Base-by-base conservation (phyloP, 106 monocot genomes). In the Apostasia ramifera region DNA sequence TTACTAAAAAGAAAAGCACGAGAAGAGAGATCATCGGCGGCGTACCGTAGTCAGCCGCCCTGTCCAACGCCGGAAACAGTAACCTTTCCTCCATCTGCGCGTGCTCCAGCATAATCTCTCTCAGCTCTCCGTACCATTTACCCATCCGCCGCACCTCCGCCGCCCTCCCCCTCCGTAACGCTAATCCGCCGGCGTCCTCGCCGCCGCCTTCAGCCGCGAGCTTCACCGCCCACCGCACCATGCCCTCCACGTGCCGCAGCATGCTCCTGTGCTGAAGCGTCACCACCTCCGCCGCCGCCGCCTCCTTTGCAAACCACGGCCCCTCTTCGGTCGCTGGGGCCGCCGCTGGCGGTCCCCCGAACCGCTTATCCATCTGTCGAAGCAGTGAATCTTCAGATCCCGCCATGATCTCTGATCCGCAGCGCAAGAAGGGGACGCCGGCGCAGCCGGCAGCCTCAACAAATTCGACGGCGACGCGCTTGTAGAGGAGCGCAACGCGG, bases 81-180 rank as follows among this genome's bases (percentile, higher is more conserved):
- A 95, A 44, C 8, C 77, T 74, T 78, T 95, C 91, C 84, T 95
- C 95, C 91, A 91, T 91, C 82, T 77, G 82, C 1, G 95, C 91
- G 72, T 95, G 95, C 88, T 95, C 95, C 66, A 95, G 80, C 84
- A 95, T 75, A 58, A 95, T 40, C 78, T 95, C 95, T 74, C 70
- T 76, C 56, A 84, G 48, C 69, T 78, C 63, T 57, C 70, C 77
- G 70, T 95, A 95, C 60, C 74, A 66, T 66, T 78, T 69, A 40
- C 74, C 81, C 8, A 89, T 42, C 68, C 80, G 63, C 77, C 77
- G 75, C 71, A 68, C 70, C 63, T 79, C 84, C 70, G 58, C 48
- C 79, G 64, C 67, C 46, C 58, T 72, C 47, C 45, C 70, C 55
- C 57, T 67, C 42, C 51, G 44, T 46, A 66, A 26, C 40, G 1